Base-by-base conservation (phyloP, 257 asterid genomes). In the Nicotiana undulata region DNA sequence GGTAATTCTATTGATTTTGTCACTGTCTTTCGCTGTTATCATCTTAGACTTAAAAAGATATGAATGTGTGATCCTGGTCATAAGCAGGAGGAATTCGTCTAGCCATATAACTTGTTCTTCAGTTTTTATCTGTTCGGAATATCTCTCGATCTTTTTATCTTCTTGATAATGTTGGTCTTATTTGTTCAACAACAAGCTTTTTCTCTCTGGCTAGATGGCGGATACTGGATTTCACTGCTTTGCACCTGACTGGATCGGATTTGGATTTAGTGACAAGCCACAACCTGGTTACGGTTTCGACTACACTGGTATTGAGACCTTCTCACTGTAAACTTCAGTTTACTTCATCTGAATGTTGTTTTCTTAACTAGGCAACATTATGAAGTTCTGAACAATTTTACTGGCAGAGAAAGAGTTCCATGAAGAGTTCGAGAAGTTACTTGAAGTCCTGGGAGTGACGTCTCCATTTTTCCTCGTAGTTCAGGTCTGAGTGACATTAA, bases 161-260 rank as follows among this genome's bases (percentile, higher is more conserved):
- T 64, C 66, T 79, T 76, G 81, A 67, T 75, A 18, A 37, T 51
- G 32, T 12, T 51, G 63, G 34, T 83, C 58, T 55, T 75, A 44
- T n/a, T 79, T 77, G 56, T 72, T 81, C 49, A 60, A 72, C 79
- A 37, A 58, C 53, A 81, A 31, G 32, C 70, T 20, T 63, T 31
- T 76, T 85, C 80, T 83, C 61, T 82, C 51, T 67, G 76, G 32
- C 37, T 85, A 93, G 98, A 85, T 95, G 94, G 90, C 97, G n/a
- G 95, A 93, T 82, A 81, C 88, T 72, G 99, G 99, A 65, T 95
- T 89, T 85, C 98, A 89, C 85, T 95, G 99, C 86, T 88, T 89
- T 84, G 99, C 99, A 32, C 99, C 97, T 61, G 99, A 93, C 89
- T 95, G 99, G 99, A 87, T 95, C 77, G 99, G 99, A 86, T 95